Conservation (phyloP, 1,139 yeast genomes). For the Blastobotrys arbuscula region DNA sequence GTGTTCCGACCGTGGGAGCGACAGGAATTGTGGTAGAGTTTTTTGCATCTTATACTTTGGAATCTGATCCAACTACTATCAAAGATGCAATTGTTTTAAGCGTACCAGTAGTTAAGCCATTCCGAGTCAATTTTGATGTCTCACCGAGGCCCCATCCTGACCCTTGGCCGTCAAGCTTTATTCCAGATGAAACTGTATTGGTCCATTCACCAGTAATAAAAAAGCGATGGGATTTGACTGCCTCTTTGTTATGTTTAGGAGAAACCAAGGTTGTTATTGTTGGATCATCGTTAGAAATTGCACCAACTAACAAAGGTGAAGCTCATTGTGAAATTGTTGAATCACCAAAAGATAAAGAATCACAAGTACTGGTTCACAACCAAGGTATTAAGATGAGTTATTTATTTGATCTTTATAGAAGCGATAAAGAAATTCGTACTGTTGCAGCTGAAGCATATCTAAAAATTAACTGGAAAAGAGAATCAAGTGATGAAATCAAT, state of each 20-base stretch:
- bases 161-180: slow-evolving; percentile 34
- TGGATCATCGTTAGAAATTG: slow-evolving; percentile 21
- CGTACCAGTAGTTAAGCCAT: slow-evolving; percentile 31
- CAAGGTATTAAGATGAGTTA: slow-evolving; percentile 23
- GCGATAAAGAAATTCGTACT: slow-evolving; percentile 26
- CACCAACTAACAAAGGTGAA: slow-evolving; percentile 17
- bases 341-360: slow-evolving; percentile 9
- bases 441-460: slow-evolving; percentile 32
- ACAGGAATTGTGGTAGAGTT: slow-evolving; percentile 25
- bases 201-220: slow-evolving; percentile 24
- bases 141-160: slow-evolving; percentile 30
- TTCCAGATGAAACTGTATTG: slow-evolving; percentile 22
- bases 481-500: slow-evolving; percentile 20
- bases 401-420: slow-evolving; percentile 27
- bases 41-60: slow-evolving; percentile 25
- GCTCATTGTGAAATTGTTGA: slow-evolving; percentile 20
- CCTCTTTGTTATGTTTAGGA: slow-evolving; percentile 25
- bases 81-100: slow-evolving; percentile 23
- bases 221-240: slow-evolving; percentile 31
- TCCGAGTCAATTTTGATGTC: slow-evolving; percentile 33
- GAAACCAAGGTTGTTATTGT: slow-evolving; percentile 23
- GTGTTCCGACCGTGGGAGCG: slow-evolving; percentile 22
- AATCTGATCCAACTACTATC: slow-evolving; percentile 23
- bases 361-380: slow-evolving; percentile 25
- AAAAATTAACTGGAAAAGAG: slow-evolving; percentile 30